Base-by-base conservation (phyloP, 2,329 filamentous ascomycete species). In the Botrytis squamosa region DNA sequence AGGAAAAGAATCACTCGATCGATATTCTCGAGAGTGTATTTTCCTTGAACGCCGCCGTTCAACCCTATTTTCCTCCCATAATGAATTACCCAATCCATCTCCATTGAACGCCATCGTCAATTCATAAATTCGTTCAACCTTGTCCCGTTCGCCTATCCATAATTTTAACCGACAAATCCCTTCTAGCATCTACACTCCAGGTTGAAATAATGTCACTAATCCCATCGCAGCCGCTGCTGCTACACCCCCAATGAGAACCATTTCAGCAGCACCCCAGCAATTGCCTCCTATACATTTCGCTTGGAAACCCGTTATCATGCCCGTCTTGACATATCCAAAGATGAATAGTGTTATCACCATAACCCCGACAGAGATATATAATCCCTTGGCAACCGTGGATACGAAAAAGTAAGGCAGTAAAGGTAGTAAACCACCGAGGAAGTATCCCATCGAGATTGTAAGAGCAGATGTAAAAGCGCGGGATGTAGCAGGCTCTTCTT, bases 311-410 rank as follows among this genome's bases (percentile, higher is more conserved):
- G 81, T 85, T 0, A 88, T 84, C 20, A 88, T 83, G 46, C 79
- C 86, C 33, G 89, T 90, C 83, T 92, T 92, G 72, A 86, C 83
- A 77, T 90, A 91, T n/a, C 90, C 90, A 79, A 92, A 92, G 4
- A 83, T 81, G 72, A 92, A 86, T 62, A 92, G 81, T 2, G 89
- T 87, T 12, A 89, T 79, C 20, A 88, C 85, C 78, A 91, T 92
- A 71, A 92, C 85, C 7, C 80, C 85, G 40, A 91, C 85, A 38
- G 88, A 91, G 74, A 88, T 87, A 52, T 86, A 85, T 69, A 94
- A 82, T 12, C 86, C 87, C 25, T 80, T 75, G 49, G 82, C 78
- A 9, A 88, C 84, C 40, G 83, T 79, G 1, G 75, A 78, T 29
- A 86, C 83, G 72, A 86, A 85, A 74, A 89, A 84, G 77, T 90